phyloP scores from a whole-genome alignment of 495 filamentous ascomycete species.

The Chlorociboria aeruginascens region DNA sequence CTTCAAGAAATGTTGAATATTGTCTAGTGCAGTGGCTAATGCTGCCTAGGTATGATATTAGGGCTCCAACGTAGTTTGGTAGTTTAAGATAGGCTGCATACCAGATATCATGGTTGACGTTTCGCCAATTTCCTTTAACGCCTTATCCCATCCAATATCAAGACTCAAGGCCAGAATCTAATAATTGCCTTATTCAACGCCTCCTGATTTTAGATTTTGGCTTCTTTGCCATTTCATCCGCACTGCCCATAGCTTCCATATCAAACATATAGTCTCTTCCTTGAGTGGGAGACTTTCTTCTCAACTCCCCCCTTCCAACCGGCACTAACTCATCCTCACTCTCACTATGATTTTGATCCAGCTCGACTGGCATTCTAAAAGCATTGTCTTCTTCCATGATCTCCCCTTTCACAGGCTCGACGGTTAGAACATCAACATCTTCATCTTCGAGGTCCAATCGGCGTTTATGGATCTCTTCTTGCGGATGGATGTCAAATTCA shows the following conservation, averaged over 20 bases:
- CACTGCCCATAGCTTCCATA: slow-evolving; percentile 5
- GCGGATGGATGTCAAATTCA: slow-evolving; percentile 94
- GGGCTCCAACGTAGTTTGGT: too few species aligned
- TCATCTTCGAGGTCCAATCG: slow-evolving; percentile 82
- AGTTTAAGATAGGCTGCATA: too few species aligned
- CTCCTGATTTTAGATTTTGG: slow-evolving; percentile 4
- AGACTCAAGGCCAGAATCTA: too few species aligned
- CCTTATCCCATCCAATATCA: too few species aligned
- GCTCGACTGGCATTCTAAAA: slow-evolving; percentile 79
- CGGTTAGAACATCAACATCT: slow-evolving; percentile 72
- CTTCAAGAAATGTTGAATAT: too few species aligned
- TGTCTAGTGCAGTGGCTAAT: too few species aligned
- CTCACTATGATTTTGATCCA: slow-evolving; percentile 63
- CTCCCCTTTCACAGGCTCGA: slow-evolving; percentile 51
- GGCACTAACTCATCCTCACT: slow-evolving; percentile 83
- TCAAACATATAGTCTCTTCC: slow-evolving; percentile 9
- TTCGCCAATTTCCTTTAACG: too few species aligned
- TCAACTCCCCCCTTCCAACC: slow-evolving; percentile 73
- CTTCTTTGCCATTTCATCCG: slow-evolving; percentile 9
- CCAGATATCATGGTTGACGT: too few species aligned
- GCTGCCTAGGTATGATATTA: too few species aligned
- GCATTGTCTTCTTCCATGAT: slow-evolving; percentile 43
- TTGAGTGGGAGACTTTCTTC: slow-evolving; percentile 51
- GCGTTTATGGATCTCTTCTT: slow-evolving; percentile 87
- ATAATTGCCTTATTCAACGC: neutral